Evolutionary conservation across 2,329 filamentous ascomycete genomes (phyloP).

Genomic region (Xylaria sp.): DNA sequence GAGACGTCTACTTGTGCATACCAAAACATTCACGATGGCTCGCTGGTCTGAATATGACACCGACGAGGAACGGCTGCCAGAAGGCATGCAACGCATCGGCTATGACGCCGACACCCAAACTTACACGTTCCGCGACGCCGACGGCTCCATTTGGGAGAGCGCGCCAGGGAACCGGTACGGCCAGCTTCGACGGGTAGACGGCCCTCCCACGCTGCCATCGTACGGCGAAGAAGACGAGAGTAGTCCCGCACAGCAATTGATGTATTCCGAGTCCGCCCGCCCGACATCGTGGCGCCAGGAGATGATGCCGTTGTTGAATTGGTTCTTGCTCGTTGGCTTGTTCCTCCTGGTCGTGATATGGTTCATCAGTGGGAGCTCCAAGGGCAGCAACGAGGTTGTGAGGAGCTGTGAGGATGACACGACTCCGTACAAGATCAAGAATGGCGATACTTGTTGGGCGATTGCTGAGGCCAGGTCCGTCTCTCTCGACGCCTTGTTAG

Average conservation of each 20-base stretch:
- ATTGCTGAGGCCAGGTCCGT: constrained; percentile 58
- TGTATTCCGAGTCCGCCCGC: constrained; percentile 22
- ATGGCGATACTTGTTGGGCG: constrained; percentile 65
- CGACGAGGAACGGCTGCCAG: constrained; percentile 60
- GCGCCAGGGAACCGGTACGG: constrained; percentile 60
- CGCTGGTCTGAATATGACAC: constrained; percentile 52
- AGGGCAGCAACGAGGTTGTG: constrained; percentile 35
- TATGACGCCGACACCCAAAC: constrained; percentile 62
- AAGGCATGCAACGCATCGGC: constrained; percentile 61
- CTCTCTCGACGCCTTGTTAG: constrained; percentile 59
- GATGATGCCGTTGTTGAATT: constrained; percentile 67
- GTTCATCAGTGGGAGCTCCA: constrained; percentile 55
- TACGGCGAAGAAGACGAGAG: constrained; percentile 42
- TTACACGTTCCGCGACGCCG: constrained; percentile 59
- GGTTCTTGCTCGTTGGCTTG: constrained; percentile 64
- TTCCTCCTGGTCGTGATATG: constrained; percentile 63
- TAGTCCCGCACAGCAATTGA: constrained; percentile 41
- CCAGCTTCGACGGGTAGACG: constrained; percentile 49
- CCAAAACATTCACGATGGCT: constrained; percentile 43
- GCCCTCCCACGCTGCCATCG: constrained; percentile 31
- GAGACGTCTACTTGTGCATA: not conserved
- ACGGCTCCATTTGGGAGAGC: constrained; percentile 59
- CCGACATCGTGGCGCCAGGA: constrained; percentile 62
- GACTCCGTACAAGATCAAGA: constrained; percentile 54
- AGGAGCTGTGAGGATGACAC: constrained; percentile 48